These are phyloP conservation scores for Citrus australasica DNA, from an alignment of 345 rosid species.

Conservation along the genomic window DNA sequence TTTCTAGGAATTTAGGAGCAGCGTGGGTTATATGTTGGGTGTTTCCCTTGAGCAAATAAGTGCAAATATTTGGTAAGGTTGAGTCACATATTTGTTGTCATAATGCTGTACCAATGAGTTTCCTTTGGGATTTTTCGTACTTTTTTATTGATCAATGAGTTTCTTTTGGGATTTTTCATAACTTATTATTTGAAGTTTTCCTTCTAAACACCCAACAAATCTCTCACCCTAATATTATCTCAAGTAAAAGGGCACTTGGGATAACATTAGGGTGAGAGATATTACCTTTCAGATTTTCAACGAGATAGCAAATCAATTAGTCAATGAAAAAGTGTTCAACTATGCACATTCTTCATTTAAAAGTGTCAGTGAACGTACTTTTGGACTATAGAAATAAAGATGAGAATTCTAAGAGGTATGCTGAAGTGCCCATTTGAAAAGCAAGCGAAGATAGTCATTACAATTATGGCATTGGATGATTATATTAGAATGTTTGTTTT, in stretches of 20 bases:
- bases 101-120: no score
- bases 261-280: neutral
- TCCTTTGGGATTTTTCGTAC: no score
- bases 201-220: no score
- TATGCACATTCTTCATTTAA: no score
- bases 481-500: neutral
- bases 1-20: conserved; percentile 5
- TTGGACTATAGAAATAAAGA: neutral
- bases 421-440: neutral
- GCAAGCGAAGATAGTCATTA: neutral
- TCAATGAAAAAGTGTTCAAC: no score
- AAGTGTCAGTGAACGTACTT: no score
- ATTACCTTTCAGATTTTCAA: neutral
- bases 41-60: neutral
- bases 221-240: no score
- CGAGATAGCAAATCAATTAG: neutral
- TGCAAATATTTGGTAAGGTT: neutral
- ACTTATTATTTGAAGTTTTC: no score
- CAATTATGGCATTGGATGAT: neutral
- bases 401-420: neutral
- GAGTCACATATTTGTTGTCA: neutral
- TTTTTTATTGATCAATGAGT: no score
- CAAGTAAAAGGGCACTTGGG: neutral
- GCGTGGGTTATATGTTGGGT: conserved; percentile 1
- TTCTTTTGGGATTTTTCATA: no score